Evolutionary conservation across 495 filamentous ascomycete genomes (phyloP).

Genomic region (Aspergillus funiculosus): DNA sequence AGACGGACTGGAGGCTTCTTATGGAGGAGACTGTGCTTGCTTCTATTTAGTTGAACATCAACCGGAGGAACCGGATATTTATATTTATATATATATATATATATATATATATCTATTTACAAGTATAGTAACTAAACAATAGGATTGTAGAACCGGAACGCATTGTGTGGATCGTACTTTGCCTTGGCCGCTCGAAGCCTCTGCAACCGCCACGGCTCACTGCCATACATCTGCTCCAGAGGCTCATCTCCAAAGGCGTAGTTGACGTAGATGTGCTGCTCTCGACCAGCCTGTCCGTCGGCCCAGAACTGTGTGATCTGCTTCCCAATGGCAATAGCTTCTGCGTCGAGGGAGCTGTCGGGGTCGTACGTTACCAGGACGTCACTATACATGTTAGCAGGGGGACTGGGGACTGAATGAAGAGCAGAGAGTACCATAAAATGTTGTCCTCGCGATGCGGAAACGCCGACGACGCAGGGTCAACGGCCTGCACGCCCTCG

Average conservation of each 20-base stretch:
- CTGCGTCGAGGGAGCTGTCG: too few relatives aligned
- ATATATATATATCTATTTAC: background rate
- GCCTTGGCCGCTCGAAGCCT: background rate
- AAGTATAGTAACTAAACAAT: background rate
- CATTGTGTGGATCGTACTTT: slow-evolving; percentile 10
- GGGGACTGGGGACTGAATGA: too few relatives aligned
- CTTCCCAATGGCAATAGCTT: background rate
- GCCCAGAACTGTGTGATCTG: slow-evolving; percentile 5
- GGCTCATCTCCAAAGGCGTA: slow-evolving; percentile 9
- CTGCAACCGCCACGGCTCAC: slow-evolving; percentile 11
- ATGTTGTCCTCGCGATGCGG: background rate
- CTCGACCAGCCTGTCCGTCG: slow-evolving; percentile 1
- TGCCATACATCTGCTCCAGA: slow-evolving; percentile 4
- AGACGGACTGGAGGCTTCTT: too few relatives aligned
- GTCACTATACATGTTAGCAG: too few relatives aligned
- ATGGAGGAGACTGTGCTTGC: too few relatives aligned
- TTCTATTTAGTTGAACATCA: too few relatives aligned
- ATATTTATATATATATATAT: background rate
- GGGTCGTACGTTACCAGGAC: too few relatives aligned
- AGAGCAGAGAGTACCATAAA: background rate
- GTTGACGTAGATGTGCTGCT: slow-evolving; percentile 7
- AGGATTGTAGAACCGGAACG: slow-evolving; percentile 10
- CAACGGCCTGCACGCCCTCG: background rate
- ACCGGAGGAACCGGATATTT: too few relatives aligned
- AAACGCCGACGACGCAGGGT: background rate